A percentile compares a stretch with the other conserved stretches of the same genome.
Conservation (phyloP, 2,329 filamentous ascomycete genomes). For the Talaromyces sp. region DNA sequence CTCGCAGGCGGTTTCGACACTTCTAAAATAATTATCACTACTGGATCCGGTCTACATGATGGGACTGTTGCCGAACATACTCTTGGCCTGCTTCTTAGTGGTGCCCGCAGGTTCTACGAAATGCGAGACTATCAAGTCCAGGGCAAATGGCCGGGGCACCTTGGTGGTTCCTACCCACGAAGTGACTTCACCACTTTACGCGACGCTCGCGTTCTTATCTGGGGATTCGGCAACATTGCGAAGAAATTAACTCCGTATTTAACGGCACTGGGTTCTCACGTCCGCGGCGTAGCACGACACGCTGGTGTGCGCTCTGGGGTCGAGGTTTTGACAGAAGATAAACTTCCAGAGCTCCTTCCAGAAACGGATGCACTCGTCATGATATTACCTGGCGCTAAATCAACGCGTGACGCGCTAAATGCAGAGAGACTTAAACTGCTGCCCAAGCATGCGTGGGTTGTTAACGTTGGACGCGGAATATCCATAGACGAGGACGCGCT, state of each 20-base stretch:
- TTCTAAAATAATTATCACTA: slow-evolving; percentile 52
- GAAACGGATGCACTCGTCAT: slow-evolving; percentile 64
- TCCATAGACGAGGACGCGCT: slow-evolving; percentile 62
- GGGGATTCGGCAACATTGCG: slow-evolving; percentile 66
- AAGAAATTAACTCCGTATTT: slow-evolving; percentile 58
- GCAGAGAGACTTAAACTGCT: slow-evolving; percentile 52
- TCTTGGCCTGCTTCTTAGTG: slow-evolving; percentile 47
- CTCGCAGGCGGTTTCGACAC: slow-evolving; percentile 59
- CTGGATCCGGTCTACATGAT: slow-evolving; percentile 63
- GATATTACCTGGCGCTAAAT: slow-evolving; percentile 59
- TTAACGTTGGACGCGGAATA: slow-evolving; percentile 64
- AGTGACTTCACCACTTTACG: slow-evolving; percentile 59
- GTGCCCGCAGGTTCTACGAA: slow-evolving; percentile 54
- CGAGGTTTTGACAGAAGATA: slow-evolving; percentile 56
- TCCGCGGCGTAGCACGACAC: slow-evolving; percentile 56
- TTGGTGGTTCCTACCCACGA: slow-evolving; percentile 57
- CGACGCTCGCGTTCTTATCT: slow-evolving; percentile 57
- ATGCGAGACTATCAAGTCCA: slow-evolving; percentile 58
- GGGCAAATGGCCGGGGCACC: slow-evolving; percentile 57
- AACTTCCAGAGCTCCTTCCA: slow-evolving; percentile 51
- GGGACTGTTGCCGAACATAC: slow-evolving; percentile 64
- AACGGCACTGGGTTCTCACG: slow-evolving; percentile 54
- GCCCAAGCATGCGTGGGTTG: slow-evolving; percentile 62
- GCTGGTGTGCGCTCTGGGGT: slow-evolving; percentile 57
- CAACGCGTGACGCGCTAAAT: slow-evolving; percentile 56